phyloP scores from a whole-genome alignment of 495 filamentous ascomycete species.

The Margaritispora aquatica region DNA sequence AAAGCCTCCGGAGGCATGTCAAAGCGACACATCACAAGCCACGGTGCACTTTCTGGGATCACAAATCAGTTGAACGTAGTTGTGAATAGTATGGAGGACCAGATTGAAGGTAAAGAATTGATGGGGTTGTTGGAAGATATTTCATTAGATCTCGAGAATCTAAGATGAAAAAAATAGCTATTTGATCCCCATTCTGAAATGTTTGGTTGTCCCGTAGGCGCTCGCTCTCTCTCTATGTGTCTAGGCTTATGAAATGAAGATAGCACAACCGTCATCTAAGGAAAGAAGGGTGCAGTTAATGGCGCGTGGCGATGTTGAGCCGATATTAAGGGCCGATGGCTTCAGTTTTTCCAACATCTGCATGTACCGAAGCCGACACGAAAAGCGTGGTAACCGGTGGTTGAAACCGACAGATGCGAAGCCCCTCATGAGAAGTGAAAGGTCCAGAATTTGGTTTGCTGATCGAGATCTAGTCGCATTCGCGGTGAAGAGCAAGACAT shows the following conservation, averaged over 20 bases:
- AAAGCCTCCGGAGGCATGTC: slow-evolving; percentile 37
- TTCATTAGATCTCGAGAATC: slow-evolving; percentile 18
- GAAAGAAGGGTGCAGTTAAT: too few relatives aligned
- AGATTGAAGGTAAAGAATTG: slow-evolving; percentile 21
- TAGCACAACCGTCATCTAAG: too few relatives aligned
- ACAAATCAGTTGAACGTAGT: slow-evolving; percentile 26
- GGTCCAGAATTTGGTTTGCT: too few relatives aligned
- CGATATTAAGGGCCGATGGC: neutral
- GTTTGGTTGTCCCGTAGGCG: too few relatives aligned
- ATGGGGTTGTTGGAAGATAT: slow-evolving; percentile 22
- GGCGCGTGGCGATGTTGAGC: neutral
- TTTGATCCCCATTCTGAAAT: neutral
- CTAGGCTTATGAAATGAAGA: too few relatives aligned
- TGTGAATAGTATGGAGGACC: slow-evolving; percentile 15
- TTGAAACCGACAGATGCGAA: neutral
- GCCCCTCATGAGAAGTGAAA: too few relatives aligned
- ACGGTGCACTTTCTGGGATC: slow-evolving; percentile 33
- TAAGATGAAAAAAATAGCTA: neutral
- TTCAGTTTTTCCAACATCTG: neutral
- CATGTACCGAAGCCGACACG: neutral
- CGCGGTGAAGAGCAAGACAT: neutral
- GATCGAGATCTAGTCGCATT: neutral
- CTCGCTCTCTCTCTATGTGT: too few relatives aligned
- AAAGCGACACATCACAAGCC: slow-evolving; percentile 38
- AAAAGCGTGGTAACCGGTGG: too few relatives aligned